Evolutionary conservation across 2,329 filamentous ascomycete genomes (phyloP), one percentile per base, ranked within the genome.

Genomic region (Thelonectria discophora): DNA sequence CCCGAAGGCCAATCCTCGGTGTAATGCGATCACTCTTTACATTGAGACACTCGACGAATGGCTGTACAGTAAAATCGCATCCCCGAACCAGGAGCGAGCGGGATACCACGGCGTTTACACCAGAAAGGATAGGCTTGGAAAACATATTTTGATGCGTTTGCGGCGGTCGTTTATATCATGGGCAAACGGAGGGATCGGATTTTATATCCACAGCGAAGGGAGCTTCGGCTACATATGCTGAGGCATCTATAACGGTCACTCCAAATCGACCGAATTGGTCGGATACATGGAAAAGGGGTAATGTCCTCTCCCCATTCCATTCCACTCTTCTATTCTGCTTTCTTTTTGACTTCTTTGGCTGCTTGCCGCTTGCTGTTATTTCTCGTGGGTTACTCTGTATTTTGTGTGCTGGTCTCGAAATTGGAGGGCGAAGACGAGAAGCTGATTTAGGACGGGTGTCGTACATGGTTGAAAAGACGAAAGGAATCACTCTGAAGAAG

Each of bases 101-200:
- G 60, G 60, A 64, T 62, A 59, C 63, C 62, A 70, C 56, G 69
- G 69, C 69, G 69, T 71, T 71, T 65, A 70, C 58, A 69, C 62
- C 69, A 71, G 67, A 71, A 58, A 64, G 65, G 66, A 54, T 49
- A 67, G 67, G 52, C 53, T 69, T 40, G 66, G 67, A 71, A 70
- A 70, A 68, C 65, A 55, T 43, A 53, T 46, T 47, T 52, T 60
- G 48, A 55, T 60, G 43, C 32, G 46, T 60, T 61, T 57, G 37
- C 40, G 54, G 43, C 30, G 50, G 37, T 21, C 18, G 47, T 51
- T 55, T 58, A 37, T 40, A 17, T 51, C 42, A 63, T 46, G 61
- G 30, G 57, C 40, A 43, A 51, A 51, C 48, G 53, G 45, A 45
- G 18, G 51, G 53, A 51, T 47, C 45, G 12, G 40, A 32, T 37